Base-by-base conservation (phyloP, 1,284 basidiomycete genomes). In the Ganoderma meredithae region DNA sequence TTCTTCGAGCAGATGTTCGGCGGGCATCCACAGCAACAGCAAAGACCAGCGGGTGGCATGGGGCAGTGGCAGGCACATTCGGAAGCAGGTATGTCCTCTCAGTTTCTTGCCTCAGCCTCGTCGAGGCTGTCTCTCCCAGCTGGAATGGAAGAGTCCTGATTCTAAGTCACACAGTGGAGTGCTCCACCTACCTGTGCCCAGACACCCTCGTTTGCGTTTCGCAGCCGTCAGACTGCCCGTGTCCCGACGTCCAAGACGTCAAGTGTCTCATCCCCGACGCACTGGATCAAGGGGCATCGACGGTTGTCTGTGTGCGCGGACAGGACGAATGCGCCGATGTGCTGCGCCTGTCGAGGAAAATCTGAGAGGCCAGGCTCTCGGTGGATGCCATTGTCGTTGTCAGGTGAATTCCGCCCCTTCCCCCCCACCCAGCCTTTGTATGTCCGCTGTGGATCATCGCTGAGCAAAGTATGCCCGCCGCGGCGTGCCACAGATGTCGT, bases 1-100 rank as follows among this genome's bases (percentile, higher is more conserved):
- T 90, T 90, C 79, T 91, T 91, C 73, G 85, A 88, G 66, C 84
- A 85, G 64, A 88, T 90, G 86, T 90, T 90, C 63, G 81, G 81
- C 9, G 83, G 83, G 33, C 84, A 84, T 9, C 86, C 85, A 25
- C 86, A 87, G 52, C 81, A 80, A 56, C 72, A 71, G 59, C 72
- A 65, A 52, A 69, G 68, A 36, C 71, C 74, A 12, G 69, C 73
- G 36, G 72, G 73, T 31, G 69, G 73, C 40, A 74, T 76, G 39
- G 74, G 69, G 5, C 89, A 90, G 71, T 90, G 88, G 86, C 83
- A 85, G 53, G 80, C 86, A 17, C 87, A 89, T 70, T 83, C 86
- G 19, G 89, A 84, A 19, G 76, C 75, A 55, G 76, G 83, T 83
- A 66, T 40, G 81, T 75, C 56, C 15, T 33, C 1, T 9, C 12